phyloP scores from a whole-genome alignment of 495 filamentous ascomycete species.

The Podospora tetraspora region DNA sequence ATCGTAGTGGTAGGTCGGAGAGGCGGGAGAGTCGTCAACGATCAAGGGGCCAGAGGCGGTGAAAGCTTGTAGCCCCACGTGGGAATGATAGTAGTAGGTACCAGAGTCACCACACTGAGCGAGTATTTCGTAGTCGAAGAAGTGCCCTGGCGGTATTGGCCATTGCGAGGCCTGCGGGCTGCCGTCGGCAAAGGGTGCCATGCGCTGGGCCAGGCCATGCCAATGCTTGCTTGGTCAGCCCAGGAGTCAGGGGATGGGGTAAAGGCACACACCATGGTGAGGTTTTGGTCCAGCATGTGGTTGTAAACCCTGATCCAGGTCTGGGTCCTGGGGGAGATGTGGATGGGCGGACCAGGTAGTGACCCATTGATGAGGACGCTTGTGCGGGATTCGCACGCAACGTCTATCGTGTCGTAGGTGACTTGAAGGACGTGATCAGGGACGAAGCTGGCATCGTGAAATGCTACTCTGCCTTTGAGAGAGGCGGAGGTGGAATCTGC shows the following conservation, averaged over 20 bases:
- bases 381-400: slow-evolving; percentile 41
- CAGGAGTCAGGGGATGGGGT: not conserved
- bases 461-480: not conserved
- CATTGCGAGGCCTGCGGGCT: slow-evolving; percentile 50
- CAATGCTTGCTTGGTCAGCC: slow-evolving; percentile 47
- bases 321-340: slow-evolving; percentile 42
- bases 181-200: slow-evolving; percentile 54
- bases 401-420: slow-evolving; percentile 32
- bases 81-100: slow-evolving; percentile 58
- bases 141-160: slow-evolving; percentile 54
- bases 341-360: slow-evolving; percentile 47
- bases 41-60: slow-evolving; percentile 51
- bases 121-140: slow-evolving; percentile 57
- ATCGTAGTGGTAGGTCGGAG: slow-evolving; percentile 48
- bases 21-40: slow-evolving; percentile 42
- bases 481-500: no score
- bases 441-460: slow-evolving; percentile 39
- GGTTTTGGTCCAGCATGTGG: slow-evolving; percentile 47
- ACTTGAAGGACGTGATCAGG: slow-evolving; percentile 49
- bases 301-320: slow-evolving; percentile 58
- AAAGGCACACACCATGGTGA: slow-evolving; percentile 45
- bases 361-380: slow-evolving; percentile 51
- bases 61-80: slow-evolving; percentile 52
- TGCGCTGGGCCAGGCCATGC: slow-evolving; percentile 53
- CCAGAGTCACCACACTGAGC: slow-evolving; percentile 46